Percentiles rank a stretch among this genome's conserved stretches.
Conservation (phyloP, 2,329 filamentous ascomycete species). For the Dothiorella sarmentorum region DNA sequence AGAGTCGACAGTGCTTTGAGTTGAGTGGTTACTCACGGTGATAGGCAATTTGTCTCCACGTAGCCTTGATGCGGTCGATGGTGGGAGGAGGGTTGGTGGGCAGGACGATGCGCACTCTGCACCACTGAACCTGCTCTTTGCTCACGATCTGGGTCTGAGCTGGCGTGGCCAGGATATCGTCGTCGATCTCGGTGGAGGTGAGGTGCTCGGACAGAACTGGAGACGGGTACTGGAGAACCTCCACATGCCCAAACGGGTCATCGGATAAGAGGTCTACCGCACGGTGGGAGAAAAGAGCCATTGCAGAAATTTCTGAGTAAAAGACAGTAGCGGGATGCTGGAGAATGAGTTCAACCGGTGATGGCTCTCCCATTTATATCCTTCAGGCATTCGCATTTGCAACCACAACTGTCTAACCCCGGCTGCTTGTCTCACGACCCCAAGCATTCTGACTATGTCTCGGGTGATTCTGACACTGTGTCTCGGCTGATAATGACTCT, state of each 20-base stretch:
- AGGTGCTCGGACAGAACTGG: neutral
- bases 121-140: neutral
- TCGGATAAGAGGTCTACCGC: neutral
- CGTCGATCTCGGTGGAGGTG: neutral
- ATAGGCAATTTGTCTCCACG: neutral
- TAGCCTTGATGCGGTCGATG: neutral
- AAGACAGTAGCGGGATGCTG: too few relatives aligned
- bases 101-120: neutral
- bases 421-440: neutral
- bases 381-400: neutral
- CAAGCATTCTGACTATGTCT: neutral
- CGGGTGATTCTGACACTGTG: neutral
- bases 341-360: neutral
- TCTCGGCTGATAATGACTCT: too few relatives aligned
- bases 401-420: neutral
- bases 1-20: neutral
- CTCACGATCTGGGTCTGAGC: neutral
- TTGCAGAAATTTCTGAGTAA: neutral
- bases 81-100: neutral
- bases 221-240: neutral
- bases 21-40: neutral
- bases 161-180: neutral
- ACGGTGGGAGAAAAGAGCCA: neutral
- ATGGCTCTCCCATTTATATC: neutral
- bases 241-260: neutral